phyloP scores from a whole-genome alignment of 805 yeast species.

The Metschnikowia gelsemii region DNA sequence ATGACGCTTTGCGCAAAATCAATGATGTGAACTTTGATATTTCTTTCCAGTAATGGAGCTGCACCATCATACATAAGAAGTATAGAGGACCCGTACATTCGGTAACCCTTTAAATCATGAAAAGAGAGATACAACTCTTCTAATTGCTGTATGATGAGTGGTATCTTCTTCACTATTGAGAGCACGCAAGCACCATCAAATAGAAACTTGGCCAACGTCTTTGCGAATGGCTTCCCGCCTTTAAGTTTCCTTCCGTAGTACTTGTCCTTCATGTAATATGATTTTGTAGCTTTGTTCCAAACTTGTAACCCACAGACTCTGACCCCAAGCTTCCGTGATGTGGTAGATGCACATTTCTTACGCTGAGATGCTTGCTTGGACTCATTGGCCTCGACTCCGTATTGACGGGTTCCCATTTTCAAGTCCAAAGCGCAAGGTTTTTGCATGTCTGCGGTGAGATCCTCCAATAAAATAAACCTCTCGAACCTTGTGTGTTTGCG shows the following conservation, averaged over 20 bases:
- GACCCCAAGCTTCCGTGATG: slow-evolving; percentile 80
- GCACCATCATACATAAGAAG: slow-evolving; percentile 86
- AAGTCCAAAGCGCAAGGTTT: slow-evolving; percentile 91
- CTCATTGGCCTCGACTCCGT: slow-evolving; percentile 85
- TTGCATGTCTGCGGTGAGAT: slow-evolving; percentile 76
- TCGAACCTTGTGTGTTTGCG: slow-evolving; percentile 59
- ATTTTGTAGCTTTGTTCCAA: slow-evolving; percentile 17
- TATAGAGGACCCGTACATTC: slow-evolving; percentile 89
- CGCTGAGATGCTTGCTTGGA: slow-evolving; percentile 77
- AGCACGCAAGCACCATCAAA: slow-evolving; percentile 66
- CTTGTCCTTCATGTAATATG: slow-evolving; percentile 75
- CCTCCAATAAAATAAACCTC: slow-evolving; percentile 84
- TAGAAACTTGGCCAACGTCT: slow-evolving; percentile 69
- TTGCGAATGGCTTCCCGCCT: slow-evolving; percentile 74
- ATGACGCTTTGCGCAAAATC: slow-evolving; percentile 95
- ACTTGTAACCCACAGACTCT: slow-evolving; percentile 90
- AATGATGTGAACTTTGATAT: slow-evolving; percentile 64
- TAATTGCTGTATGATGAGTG: slow-evolving; percentile 59
- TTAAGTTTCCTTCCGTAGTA: slow-evolving; percentile 82
- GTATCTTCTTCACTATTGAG: slow-evolving; percentile 66
- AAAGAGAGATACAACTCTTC: slow-evolving; percentile 59
- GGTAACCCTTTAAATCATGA: slow-evolving; percentile 60
- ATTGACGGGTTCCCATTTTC: slow-evolving; percentile 98
- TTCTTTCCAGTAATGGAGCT: slow-evolving; percentile 10
- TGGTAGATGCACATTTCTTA: slow-evolving; percentile 75